These are phyloP conservation scores for Oxytropis ochrocephala DNA, from an alignment of 306 rosid species.

Conservation along the genomic window DNA sequence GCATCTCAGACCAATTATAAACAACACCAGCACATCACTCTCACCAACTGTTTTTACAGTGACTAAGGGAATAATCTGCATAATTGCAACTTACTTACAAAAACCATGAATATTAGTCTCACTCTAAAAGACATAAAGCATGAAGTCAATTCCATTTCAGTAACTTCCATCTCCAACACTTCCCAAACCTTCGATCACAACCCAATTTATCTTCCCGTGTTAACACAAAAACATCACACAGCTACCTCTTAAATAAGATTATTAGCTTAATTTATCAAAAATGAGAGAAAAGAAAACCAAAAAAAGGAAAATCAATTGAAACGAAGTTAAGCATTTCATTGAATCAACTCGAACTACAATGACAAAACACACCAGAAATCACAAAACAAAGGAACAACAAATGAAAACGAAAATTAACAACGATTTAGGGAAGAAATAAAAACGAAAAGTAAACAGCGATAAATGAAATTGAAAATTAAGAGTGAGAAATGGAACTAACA, in stretches of 20 bases:
- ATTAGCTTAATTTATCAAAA: neutral
- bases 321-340: neutral
- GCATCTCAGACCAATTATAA: neutral
- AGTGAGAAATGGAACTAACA: slow-evolving; percentile 40
- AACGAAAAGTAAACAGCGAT: neutral
- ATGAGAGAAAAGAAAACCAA: neutral
- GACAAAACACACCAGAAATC: neutral
- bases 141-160: neutral
- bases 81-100: neutral
- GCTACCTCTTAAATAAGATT: neutral
- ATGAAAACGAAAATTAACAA: neutral
- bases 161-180: neutral
- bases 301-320: neutral
- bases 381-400: neutral
- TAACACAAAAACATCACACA: slow-evolving; percentile 7
- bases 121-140: slow-evolving; percentile 1
- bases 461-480: neutral
- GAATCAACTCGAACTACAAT: neutral
- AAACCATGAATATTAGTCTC: neutral
- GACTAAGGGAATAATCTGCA: neutral
- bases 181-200: slow-evolving; percentile 12
- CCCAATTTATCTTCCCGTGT: neutral
- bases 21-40: slow-evolving; percentile 1
- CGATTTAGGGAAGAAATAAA: neutral
- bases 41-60: neutral